Base-by-base conservation (phyloP, 2,329 filamentous ascomycete species). In the Penicillium aurantiogriseum region DNA sequence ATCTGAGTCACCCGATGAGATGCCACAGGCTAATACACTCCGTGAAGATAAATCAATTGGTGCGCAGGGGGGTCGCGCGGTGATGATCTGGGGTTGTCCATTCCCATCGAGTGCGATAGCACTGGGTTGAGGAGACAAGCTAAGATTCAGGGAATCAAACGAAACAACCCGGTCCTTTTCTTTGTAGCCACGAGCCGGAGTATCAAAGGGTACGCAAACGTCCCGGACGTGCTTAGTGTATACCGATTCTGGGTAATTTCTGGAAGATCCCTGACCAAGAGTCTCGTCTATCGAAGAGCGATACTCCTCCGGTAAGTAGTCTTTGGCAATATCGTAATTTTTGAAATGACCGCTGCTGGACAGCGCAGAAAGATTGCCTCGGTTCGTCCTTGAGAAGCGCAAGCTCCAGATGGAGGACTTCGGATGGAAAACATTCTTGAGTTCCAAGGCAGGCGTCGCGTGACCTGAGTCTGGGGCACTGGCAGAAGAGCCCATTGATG, bases 301-400 rank as follows among this genome's bases (percentile, higher is more conserved):
- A 57, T 73, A 68, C 50, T 76, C 75, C 46, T 78, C 76, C 5
- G 69, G 65, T 27, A 76, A 47, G 47, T 75, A 79, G 59, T 84
- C 81, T 61, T 83, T 81, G 23, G 78, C 79, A 27, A 84, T 74
- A 49, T 85, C 81, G 59, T 82, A 79, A 7, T 81, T 73, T 62
- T 83, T 85, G 64, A 87, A 76, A 59, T 86, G 81, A 13, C 85
- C 85, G 2, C 77, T 81, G 64, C 80, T 87, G 0, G 84, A 82
- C 42, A 86, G 77, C 13, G 85, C 79, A 9, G 82, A 84, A 39
- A 88, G 78, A 23, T 79, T 82, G 13, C 83, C 84, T 55, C 82
- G 76, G 67, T 81, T 83, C 7, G 79, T 81, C 23, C 82, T 83
- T 3, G 82, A 85, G 65, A 85, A 88, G 9, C 84, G 80, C 54